Conservation (phyloP, 2,329 filamentous ascomycete species). For the Monilinia vaccinii-corymbosi region DNA sequence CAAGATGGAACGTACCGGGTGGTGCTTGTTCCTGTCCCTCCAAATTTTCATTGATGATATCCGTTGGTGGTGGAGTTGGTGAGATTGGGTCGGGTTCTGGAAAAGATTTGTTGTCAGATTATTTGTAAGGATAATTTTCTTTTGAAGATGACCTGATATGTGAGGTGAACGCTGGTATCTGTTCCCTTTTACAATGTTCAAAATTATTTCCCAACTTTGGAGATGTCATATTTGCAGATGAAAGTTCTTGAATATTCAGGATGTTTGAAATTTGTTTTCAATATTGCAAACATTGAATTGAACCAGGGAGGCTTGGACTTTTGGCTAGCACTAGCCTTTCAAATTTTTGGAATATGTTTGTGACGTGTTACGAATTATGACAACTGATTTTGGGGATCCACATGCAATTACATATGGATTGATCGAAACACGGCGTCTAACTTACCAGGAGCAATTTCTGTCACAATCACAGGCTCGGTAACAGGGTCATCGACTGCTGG, state of each 20-base stretch:
- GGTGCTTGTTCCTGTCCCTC: neutral
- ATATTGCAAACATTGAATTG: neutral
- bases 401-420: neutral
- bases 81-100: neutral
- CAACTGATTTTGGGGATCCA: neutral
- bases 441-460: constrained; percentile 1
- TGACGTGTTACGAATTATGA: neutral
- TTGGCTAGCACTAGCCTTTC: neutral
- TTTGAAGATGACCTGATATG: neutral
- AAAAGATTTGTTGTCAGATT: neutral
- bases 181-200: neutral
- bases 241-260: neutral
- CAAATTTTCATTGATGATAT: neutral
- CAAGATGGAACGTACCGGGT: constrained; percentile 1
- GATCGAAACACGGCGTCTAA: neutral
- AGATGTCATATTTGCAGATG: neutral
- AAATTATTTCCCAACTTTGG: neutral
- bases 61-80: neutral
- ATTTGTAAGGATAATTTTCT: neutral
- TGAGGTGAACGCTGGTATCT: neutral
- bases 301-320: neutral
- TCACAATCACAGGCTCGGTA: neutral
- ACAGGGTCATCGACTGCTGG: neutral
- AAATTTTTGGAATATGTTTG: neutral
- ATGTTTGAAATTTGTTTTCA: neutral